A percentile compares a stretch with the other conserved stretches of the same genome.
Conservation (phyloP, 768 basidiomycete genomes). For the Royoungia palumana region DNA sequence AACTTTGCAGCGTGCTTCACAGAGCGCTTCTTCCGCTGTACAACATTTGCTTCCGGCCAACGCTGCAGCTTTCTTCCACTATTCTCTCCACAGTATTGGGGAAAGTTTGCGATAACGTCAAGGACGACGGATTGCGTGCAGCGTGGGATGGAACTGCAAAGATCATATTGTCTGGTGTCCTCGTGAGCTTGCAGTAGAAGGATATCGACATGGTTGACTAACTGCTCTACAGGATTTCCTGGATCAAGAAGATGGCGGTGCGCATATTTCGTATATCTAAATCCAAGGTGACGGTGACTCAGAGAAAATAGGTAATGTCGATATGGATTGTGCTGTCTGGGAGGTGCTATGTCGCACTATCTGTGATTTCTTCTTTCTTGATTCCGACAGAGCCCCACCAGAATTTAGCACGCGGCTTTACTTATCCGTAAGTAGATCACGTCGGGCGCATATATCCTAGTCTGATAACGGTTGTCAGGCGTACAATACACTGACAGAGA, state of each 20-base stretch:
- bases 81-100: conserved; percentile 41
- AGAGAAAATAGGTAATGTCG: conserved; percentile 13
- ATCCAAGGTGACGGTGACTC: not conserved
- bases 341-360: conserved; percentile 28
- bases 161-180: conserved; percentile 50
- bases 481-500: conserved; percentile 51
- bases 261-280: not conserved
- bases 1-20: conserved; percentile 41
- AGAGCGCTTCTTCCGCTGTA: conserved; percentile 46
- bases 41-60: conserved; percentile 32
- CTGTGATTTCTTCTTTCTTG: conserved; percentile 38
- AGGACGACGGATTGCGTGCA: conserved; percentile 19
- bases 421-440: conserved; percentile 21
- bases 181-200: conserved; percentile 33
- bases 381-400: conserved; percentile 13
- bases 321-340: conserved; percentile 26
- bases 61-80: conserved; percentile 40
- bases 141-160: conserved; percentile 47
- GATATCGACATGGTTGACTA: conserved; percentile 4
- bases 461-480: conserved; percentile 38
- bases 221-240: conserved; percentile 22
- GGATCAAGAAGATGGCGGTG: conserved; percentile 21
- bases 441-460: conserved; percentile 25
- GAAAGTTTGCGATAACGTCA: conserved; percentile 31
- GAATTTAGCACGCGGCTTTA: conserved; percentile 25